Base-by-base conservation (phyloP, 768 basidiomycete genomes). In the Naganishia randhawae region DNA sequence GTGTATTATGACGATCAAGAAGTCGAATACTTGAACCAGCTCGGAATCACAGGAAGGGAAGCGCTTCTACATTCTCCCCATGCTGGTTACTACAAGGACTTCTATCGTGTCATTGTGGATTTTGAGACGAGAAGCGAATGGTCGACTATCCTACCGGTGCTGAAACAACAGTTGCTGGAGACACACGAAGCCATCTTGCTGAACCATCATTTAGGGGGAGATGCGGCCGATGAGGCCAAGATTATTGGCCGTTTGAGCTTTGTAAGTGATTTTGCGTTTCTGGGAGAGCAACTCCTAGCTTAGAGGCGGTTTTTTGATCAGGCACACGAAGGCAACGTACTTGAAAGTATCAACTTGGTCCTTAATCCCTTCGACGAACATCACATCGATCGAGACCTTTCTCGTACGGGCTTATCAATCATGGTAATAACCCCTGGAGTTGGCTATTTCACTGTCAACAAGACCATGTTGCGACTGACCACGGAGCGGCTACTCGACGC, bases 71-170 rank as follows among this genome's bases (percentile, higher is more conserved):
- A 77, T 68, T 69, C 71, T 61, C 35, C 76, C 32, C 57, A 75
- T 19, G 63, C 71, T 9, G 73, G 73, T 7, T 91, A 87, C 87
- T 92, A 93, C 81, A 95, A 96, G 79, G 96, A 96, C 77, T 95
- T 94, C 74, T 97, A 87, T 85, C 93, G 95, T 80, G 88, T 98
- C 72, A 90, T 94, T 75, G 90, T 91, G 4, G 95, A 98, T 76
- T 83, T 95, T 35, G 92, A 98, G 75, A 86, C 91, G 53, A 84
- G 92, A 50, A 82, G 86, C 67, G 91, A 94, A 74, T 95, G 93
- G 91, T 88, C 88, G 71, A 85, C 88, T 1, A 91, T 90, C 0
- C 85, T 97, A 5, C 87, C 90, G 69, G 87, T 85, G 75, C 84
- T 98, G 75, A 95, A 94, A 70, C 54, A 66, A 78, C 86, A 90